These are phyloP conservation scores for Sarocladium oryzae DNA, from an alignment of 2,329 filamentous ascomycete species.

Conservation along the genomic window DNA sequence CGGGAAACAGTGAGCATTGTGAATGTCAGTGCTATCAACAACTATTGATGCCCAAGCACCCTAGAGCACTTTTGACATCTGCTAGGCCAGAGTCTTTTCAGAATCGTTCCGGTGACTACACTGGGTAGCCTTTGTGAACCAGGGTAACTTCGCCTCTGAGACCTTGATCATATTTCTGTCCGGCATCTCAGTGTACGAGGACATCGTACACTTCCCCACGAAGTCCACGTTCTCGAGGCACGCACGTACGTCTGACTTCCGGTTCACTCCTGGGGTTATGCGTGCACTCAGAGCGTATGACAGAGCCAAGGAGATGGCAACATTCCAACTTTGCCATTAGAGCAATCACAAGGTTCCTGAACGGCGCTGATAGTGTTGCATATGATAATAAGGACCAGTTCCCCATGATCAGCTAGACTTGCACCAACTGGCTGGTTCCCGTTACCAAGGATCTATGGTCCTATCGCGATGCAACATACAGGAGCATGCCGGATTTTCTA, in stretches of 20 bases:
- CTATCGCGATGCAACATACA: conserved; percentile 21
- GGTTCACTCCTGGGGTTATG: background rate
- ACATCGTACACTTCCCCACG: conserved; percentile 18
- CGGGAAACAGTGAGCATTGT: conserved; percentile 10
- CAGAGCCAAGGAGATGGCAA: conserved; percentile 19
- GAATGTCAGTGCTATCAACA: background rate
- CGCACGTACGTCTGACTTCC: background rate
- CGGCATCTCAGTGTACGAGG: conserved; percentile 23
- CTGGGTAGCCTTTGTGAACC: conserved; percentile 24
- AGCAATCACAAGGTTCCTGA: conserved; percentile 22
- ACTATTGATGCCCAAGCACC: background rate
- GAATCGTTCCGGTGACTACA: conserved; percentile 21
- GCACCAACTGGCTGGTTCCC: conserved; percentile 20
- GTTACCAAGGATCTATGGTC: conserved; percentile 21
- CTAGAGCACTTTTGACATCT: background rate
- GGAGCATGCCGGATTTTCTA: conserved; percentile 20
- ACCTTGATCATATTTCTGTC: conserved; percentile 21
- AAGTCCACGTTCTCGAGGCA: conserved; percentile 10
- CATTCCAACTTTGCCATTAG: conserved; percentile 24
- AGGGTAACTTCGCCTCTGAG: conserved; percentile 24
- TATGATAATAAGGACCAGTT: conserved; percentile 22
- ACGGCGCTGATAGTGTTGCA: conserved; percentile 22
- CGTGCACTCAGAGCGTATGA: background rate
- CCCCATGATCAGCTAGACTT: conserved; percentile 15
- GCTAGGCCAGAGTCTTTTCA: conserved; percentile 8